Conservation (phyloP, 306 rosid species). For the Calophaca sinica region DNA sequence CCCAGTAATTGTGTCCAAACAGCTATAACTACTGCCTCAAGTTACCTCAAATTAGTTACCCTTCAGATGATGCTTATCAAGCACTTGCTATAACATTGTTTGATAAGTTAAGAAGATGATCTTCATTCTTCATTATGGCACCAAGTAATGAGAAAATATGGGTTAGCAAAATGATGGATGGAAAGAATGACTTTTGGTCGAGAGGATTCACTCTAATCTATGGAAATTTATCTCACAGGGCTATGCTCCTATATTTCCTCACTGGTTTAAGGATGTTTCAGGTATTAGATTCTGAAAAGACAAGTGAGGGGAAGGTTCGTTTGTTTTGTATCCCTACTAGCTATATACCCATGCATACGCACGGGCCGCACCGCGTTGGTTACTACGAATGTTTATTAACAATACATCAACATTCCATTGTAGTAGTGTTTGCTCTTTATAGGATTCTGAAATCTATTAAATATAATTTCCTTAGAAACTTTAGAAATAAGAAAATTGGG, state of each 20-base stretch:
- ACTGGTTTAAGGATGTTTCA: neutral
- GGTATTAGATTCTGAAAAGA: neutral
- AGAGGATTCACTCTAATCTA: neutral
- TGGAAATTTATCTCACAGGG: neutral
- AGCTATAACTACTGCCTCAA: neutral
- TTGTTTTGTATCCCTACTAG: neutral
- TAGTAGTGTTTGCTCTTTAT: no score
- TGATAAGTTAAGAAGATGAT: neutral
- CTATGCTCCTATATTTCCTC: neutral
- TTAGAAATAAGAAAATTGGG: no score
- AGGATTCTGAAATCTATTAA: no score
- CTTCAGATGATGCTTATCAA: slow-evolving; percentile 9
- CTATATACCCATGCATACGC: neutral
- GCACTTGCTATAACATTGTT: neutral
- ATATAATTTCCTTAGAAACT: no score
- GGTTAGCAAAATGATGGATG: neutral
- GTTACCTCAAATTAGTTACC: neutral
- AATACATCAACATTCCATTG: no score
- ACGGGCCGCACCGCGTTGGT: no score
- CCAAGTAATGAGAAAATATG: neutral
- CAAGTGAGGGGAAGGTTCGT: neutral
- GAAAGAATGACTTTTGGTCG: neutral
- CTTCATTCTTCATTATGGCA: neutral
- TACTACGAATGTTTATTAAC: no score
- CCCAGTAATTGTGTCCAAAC: slow-evolving; percentile 5